Evolutionary conservation across 2,329 filamentous ascomycete genomes (phyloP), one percentile per base, ranked within the genome.

Genomic region (Stenocarpella maydis): DNA sequence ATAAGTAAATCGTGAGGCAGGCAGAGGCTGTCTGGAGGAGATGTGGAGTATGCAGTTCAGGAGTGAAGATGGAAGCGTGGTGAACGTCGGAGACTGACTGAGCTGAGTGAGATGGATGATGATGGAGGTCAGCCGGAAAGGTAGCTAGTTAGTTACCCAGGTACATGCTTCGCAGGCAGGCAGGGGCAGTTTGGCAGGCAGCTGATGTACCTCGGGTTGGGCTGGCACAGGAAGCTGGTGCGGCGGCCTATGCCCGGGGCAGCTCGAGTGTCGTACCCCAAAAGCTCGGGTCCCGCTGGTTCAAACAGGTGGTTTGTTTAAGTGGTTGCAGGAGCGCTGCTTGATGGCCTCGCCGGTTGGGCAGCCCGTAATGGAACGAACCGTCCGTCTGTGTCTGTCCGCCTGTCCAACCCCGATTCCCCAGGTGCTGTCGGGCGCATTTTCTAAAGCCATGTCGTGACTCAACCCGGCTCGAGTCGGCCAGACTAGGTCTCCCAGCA

Each of bases 221-320:
- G n/a, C 26, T 10, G 55, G 55, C 19, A 61, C 24, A 28, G 54
- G 24, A 60, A 37, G 39, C 26, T 43, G 34, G 8, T n/a, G 19
- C 54, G n/a, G 54, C 39, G 54, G 54, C 45, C 55, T 21, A 45
- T 31, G 39, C 21, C n/a, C 54, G 45, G 55, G n/a, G 24, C 26
- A 61, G 19, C 26, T 60, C 39, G 19, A 43, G 15, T 60, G 54
- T 60, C 54, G 43, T 47, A 61, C n/a, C n/a, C n/a, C n/a, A 26
- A 17, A 15, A 21, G 26, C 58, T 47, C n/a, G 26, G 31, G 58
- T 61, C 26, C 58, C 41, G 41, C 58, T 41, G 39, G 49, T 49
- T 65, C 21, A 66, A 21, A 39, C 37, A 43, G 21, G 55, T 45
- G 43, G 55, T 47, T 31, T 7, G 58, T 55, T 54, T 63, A 69